Conservation (phyloP, 1,284 basidiomycete species). For the Ustilago shanxiensis region DNA sequence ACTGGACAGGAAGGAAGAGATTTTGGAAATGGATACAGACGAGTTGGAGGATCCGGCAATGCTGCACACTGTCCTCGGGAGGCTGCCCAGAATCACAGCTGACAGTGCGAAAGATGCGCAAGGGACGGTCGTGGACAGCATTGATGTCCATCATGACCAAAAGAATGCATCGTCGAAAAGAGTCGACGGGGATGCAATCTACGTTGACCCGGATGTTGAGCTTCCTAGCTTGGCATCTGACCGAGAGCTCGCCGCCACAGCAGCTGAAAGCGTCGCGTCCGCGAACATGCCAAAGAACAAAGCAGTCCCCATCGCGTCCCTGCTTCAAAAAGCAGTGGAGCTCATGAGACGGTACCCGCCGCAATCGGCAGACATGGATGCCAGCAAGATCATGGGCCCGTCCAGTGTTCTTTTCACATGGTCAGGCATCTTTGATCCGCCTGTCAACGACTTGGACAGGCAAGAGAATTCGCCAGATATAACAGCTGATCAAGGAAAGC, state of each 20-base stretch:
- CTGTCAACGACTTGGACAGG: background rate
- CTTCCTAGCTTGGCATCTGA: conserved; percentile 39
- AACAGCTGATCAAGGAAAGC: background rate
- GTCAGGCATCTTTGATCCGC: conserved; percentile 13
- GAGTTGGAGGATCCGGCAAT: conserved; percentile 50
- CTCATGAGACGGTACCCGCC: conserved; percentile 32
- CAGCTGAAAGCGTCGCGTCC: background rate
- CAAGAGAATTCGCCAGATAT: background rate
- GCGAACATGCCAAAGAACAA: background rate
- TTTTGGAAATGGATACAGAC: conserved; percentile 27
- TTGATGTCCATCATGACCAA: background rate
- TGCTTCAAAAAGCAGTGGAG: conserved; percentile 26
- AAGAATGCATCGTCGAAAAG: background rate
- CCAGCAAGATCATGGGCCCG: conserved; percentile 43
- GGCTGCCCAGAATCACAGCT: conserved; percentile 25
- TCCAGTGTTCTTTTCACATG: conserved; percentile 58
- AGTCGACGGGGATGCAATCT: conserved; percentile 11
- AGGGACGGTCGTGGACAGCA: background rate
- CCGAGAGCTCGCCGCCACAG: conserved; percentile 20
- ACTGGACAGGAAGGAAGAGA: conserved; percentile 21
- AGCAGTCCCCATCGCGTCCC: conserved; percentile 9
- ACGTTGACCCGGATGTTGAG: conserved; percentile 50
- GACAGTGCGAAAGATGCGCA: conserved; percentile 3
- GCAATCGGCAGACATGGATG: conserved; percentile 16
- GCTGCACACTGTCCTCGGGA: conserved; percentile 49